phyloP scores from a whole-genome alignment of 768 basidiomycete species.

The Suillus placidus region DNA sequence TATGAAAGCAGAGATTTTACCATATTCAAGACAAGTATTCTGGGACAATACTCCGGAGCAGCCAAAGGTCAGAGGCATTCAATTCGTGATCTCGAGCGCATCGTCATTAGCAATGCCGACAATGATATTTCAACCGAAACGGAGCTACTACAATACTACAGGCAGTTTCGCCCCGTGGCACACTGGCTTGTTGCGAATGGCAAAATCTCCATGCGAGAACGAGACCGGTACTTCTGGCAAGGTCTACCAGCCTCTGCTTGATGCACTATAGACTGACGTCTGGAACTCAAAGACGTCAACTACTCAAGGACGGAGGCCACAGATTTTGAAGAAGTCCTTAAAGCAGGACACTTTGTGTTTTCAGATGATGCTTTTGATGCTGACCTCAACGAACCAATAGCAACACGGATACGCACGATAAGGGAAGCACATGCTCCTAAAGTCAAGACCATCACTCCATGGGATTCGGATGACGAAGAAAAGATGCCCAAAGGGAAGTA shows the following conservation, averaged over 20 bases:
- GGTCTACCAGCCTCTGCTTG: neutral
- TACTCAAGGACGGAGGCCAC: neutral
- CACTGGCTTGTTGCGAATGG: conserved; percentile 1
- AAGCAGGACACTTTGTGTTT: neutral
- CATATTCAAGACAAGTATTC: conserved; percentile 1
- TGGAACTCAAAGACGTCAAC: conserved; percentile 1
- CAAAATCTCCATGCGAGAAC: neutral
- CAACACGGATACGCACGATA: neutral
- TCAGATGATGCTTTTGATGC: conserved; percentile 8
- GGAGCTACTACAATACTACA: neutral
- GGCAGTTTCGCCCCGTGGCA: neutral
- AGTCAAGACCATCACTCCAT: too few species aligned
- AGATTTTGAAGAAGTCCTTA: neutral
- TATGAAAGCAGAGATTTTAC: conserved; percentile 5
- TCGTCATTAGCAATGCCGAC: too few species aligned
- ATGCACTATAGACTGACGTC: neutral
- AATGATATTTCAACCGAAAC: too few species aligned
- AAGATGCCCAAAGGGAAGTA: too few species aligned
- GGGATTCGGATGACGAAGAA: too few species aligned
- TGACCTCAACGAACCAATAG: neutral
- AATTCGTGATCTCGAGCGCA: neutral
- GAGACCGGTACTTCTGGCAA: conserved; percentile 6
- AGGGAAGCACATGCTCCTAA: neutral
- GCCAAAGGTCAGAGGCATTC: neutral
- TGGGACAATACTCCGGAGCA: neutral